phyloP scores from a whole-genome alignment of 805 yeast species.

The Candida railenensis region DNA sequence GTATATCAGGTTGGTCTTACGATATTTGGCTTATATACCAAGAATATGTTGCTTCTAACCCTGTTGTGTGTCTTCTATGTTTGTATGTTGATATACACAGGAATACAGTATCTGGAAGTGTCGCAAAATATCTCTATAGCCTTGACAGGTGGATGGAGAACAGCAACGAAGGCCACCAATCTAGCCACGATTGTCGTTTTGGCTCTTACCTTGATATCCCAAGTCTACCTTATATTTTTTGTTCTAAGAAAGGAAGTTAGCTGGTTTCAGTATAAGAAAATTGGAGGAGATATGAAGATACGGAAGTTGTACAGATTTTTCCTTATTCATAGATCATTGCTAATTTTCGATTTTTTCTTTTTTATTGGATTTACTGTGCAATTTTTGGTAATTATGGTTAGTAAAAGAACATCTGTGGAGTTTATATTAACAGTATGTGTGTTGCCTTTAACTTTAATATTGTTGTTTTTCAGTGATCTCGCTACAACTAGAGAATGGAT shows the following conservation, averaged over 20 bases:
- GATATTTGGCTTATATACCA: constrained; percentile 33
- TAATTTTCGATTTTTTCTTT: constrained; percentile 36
- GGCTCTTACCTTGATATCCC: constrained; percentile 32
- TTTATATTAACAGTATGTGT: constrained; percentile 47
- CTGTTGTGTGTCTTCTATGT: constrained; percentile 39
- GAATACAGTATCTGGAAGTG: constrained; percentile 45
- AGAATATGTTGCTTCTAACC: constrained; percentile 40
- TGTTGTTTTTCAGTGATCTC: constrained; percentile 35
- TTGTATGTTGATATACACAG: constrained; percentile 46
- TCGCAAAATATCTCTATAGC: constrained; percentile 18
- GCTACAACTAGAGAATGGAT: constrained; percentile 35
- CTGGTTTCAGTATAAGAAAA: constrained; percentile 47
- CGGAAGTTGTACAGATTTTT: constrained; percentile 34
- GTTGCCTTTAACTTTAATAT: constrained; percentile 41
- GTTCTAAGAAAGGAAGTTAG: constrained; percentile 39
- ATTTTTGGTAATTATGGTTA: constrained; percentile 45
- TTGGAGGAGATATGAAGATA: constrained; percentile 46
- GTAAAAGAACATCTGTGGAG: constrained; percentile 35
- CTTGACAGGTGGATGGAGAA: constrained; percentile 22
- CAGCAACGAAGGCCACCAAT: constrained; percentile 35
- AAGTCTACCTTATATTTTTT: constrained; percentile 26
- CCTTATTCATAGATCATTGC: constrained; percentile 35
- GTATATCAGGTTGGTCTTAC: constrained; percentile 41
- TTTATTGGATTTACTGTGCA: constrained; percentile 51
- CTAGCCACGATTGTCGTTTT: constrained; percentile 44